A percentile compares a stretch with the other conserved stretches of the same genome.
Conservation (phyloP, 768 basidiomycete genomes). For the Atractiella rhizophila region DNA sequence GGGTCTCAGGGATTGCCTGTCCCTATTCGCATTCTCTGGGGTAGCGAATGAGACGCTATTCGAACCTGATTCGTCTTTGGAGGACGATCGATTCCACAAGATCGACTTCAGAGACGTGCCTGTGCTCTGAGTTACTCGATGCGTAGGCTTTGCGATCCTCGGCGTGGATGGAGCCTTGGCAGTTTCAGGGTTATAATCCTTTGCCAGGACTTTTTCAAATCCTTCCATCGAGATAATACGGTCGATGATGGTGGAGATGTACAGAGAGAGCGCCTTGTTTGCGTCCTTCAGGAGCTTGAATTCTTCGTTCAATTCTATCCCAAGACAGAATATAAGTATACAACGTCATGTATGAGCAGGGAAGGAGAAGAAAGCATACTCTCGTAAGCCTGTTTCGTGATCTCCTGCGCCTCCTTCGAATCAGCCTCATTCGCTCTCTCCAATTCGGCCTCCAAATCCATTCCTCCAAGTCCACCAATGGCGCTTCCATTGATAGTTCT, state of each 20-base stretch:
- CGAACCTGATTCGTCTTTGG: conserved; percentile 3
- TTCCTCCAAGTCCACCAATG: too few species aligned
- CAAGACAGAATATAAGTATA: too few species aligned
- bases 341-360: not conserved
- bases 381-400: too few species aligned
- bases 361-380: too few species aligned
- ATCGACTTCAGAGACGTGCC: conserved; percentile 12
- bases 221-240: conserved; percentile 88
- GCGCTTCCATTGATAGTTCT: too few species aligned
- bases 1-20: conserved; percentile 3
- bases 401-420: too few species aligned
- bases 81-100: conserved; percentile 23
- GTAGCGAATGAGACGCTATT: conserved; percentile 20
- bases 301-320: conserved; percentile 44
- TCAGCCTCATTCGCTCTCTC: too few species aligned
- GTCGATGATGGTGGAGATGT: conserved; percentile 94
- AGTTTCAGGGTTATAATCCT: conserved; percentile 7
- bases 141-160: not conserved
- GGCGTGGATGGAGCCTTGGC: not conserved
- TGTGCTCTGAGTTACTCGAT: conserved; percentile 1
- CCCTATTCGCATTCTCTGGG: conserved; percentile 11
- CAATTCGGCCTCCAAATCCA: too few species aligned
- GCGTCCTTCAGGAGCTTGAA: conserved; percentile 82
- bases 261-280: conserved; percentile 80
- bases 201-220: conserved; percentile 83